Percentiles rank a stretch among this genome's conserved stretches.
Conservation (phyloP, 2,329 filamentous ascomycete species). For the Exophiala mesophila region DNA sequence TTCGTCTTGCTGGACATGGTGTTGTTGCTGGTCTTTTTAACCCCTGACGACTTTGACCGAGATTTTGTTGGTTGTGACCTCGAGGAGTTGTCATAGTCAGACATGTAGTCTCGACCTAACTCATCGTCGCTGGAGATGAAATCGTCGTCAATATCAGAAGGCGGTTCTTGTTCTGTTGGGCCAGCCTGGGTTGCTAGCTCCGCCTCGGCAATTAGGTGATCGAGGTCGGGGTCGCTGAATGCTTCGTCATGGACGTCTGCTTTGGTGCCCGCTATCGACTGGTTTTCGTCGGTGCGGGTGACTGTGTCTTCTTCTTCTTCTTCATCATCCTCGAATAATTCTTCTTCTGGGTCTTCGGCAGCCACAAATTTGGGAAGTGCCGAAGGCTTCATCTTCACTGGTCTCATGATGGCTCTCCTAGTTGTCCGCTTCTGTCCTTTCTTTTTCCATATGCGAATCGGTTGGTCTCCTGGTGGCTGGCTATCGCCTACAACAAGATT, state of each 20-base stretch:
- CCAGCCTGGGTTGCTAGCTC: conserved; percentile 4
- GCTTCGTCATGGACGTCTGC: neutral
- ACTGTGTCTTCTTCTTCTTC: conserved; percentile 4
- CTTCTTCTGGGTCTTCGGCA: conserved; percentile 19
- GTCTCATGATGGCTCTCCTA: conserved; percentile 40
- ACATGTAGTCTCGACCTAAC: conserved; percentile 6
- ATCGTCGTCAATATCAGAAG: neutral
- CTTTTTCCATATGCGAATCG: conserved; percentile 37
- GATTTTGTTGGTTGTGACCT: neutral
- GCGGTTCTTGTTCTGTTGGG: neutral
- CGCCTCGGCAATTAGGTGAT: conserved; percentile 8
- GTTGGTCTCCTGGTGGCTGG: conserved; percentile 27
- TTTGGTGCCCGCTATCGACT: conserved; percentile 3
- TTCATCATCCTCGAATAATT: conserved; percentile 22
- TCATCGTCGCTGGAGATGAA: neutral
- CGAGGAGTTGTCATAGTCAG: conserved; percentile 1
- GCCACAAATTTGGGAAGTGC: conserved; percentile 30
- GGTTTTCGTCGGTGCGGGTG: conserved; percentile 15
- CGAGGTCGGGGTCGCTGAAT: conserved; percentile 5
- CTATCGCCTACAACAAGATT: conserved; percentile 35
- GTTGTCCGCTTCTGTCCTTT: conserved; percentile 48
- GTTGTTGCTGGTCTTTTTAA: neutral
- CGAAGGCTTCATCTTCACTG: conserved; percentile 29
- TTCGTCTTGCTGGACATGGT: conserved; percentile 18
- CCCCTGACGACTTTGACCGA: neutral